phyloP scores from a whole-genome alignment of 2,329 filamentous ascomycete species.

The Botrytis fabae region DNA sequence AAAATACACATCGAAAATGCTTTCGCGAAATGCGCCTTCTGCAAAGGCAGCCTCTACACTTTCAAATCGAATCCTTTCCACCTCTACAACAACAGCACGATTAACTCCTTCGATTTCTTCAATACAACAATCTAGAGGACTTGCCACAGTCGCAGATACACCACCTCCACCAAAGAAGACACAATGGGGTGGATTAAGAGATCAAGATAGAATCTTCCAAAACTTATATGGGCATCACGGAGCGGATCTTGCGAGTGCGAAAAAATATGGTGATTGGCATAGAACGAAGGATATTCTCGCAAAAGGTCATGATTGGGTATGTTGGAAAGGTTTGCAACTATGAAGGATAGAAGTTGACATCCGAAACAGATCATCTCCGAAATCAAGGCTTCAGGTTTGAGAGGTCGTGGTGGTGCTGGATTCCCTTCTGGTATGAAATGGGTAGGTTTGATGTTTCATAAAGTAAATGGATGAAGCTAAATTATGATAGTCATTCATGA shows the following conservation, averaged over 20 bases:
- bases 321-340: slow-evolving; percentile 24
- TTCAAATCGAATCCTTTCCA: slow-evolving; percentile 38
- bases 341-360: slow-evolving; percentile 29
- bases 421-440: slow-evolving; percentile 99
- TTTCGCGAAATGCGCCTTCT: slow-evolving; percentile 42
- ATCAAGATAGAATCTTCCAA: slow-evolving; percentile 98
- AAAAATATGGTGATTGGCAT: slow-evolving; percentile 99
- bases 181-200: slow-evolving; percentile 82
- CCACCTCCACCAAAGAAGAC: slow-evolving; percentile 64
- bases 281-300: slow-evolving; percentile 98
- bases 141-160: slow-evolving; percentile 79
- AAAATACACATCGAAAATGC: slow-evolving; percentile 39
- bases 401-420: slow-evolving; percentile 94
- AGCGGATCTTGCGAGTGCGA: slow-evolving; percentile 86
- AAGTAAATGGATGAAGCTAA: slow-evolving; percentile 27
- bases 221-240: slow-evolving; percentile 95
- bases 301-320: slow-evolving; percentile 93
- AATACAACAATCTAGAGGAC: slow-evolving; percentile 62
- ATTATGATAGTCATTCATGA: slow-evolving; percentile 86
- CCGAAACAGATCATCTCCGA: slow-evolving; percentile 79
- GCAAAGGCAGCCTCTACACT: slow-evolving; percentile 38
- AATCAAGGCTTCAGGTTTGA: slow-evolving; percentile 92
- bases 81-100: slow-evolving; percentile 35
- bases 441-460: slow-evolving; percentile 56
- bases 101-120: slow-evolving; percentile 44